These are phyloP conservation scores for Candolleomyces eurysporus DNA, from an alignment of 768 basidiomycete species.

Conservation along the genomic window DNA sequence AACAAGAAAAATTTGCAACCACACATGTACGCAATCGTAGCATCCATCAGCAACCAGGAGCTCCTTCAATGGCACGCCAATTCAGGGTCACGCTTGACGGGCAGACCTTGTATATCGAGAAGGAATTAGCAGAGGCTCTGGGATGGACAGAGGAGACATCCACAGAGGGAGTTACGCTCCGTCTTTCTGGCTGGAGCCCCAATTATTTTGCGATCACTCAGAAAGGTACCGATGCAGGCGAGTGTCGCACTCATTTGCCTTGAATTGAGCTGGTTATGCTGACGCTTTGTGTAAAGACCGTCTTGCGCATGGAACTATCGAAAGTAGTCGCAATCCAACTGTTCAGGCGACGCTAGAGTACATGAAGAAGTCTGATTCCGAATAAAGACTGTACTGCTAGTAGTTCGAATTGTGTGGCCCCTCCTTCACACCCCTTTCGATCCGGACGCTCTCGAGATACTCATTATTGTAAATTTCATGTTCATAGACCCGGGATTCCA, in stretches of 20 bases:
- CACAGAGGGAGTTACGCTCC: constrained; percentile 11
- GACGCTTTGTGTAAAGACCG: constrained; percentile 1
- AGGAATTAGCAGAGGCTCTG: constrained; percentile 13
- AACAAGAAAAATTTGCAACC: not conserved
- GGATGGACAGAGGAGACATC: constrained; percentile 10
- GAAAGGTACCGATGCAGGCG: constrained; percentile 16
- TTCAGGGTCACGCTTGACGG: constrained; percentile 14
- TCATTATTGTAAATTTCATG: no score
- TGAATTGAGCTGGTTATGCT: not conserved
- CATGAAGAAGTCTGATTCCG: constrained; percentile 14
- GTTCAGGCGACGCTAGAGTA: constrained; percentile 12
- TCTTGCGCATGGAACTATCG: constrained; percentile 13
- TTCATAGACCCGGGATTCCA: no score
- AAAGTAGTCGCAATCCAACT: constrained; percentile 14
- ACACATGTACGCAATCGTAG: not conserved
- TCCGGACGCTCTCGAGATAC: no score
- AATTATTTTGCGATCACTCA: constrained; percentile 17
- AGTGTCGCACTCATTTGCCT: not conserved
- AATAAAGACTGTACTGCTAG: not conserved
- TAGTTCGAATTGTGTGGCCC: no score
- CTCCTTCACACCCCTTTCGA: no score
- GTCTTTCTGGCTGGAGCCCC: constrained; percentile 14
- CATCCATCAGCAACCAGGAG: not conserved
- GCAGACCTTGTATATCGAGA: constrained; percentile 10
- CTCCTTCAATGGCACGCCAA: not conserved